Evolutionary conservation across 2,329 filamentous ascomycete genomes (phyloP).

Genomic region (Fusarium sp.): DNA sequence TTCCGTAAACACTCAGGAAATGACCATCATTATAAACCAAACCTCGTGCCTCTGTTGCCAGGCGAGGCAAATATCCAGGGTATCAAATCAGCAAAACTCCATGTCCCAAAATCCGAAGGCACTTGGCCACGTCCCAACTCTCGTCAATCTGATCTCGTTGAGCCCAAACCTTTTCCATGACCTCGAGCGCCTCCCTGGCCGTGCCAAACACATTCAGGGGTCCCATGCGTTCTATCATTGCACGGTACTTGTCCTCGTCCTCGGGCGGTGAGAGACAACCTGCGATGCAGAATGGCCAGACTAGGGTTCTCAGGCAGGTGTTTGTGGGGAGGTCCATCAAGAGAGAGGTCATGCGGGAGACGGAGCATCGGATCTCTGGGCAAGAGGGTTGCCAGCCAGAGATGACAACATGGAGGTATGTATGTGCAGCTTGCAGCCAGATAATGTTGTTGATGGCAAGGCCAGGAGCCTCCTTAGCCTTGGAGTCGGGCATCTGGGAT

Average conservation of each 20-base stretch:
- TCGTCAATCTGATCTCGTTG: slow-evolving; percentile 53
- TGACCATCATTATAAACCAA: background rate
- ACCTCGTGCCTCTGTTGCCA: background rate
- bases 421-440: slow-evolving; percentile 61
- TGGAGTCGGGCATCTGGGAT: slow-evolving; percentile 28
- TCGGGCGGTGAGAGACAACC: slow-evolving; percentile 55
- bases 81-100: slow-evolving; percentile 54
- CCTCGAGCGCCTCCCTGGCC: slow-evolving; percentile 54
- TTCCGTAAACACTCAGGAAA: background rate
- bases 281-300: slow-evolving; percentile 57
- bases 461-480: slow-evolving; percentile 36
- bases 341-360: slow-evolving; percentile 50
- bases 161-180: slow-evolving; percentile 62
- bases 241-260: slow-evolving; percentile 57
- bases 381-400: slow-evolving; percentile 63
- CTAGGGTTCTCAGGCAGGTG: slow-evolving; percentile 51
- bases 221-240: slow-evolving; percentile 55
- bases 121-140: slow-evolving; percentile 58
- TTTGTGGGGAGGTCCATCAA: slow-evolving; percentile 48
- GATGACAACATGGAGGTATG: slow-evolving; percentile 62
- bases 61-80: slow-evolving; percentile 20
- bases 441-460: slow-evolving; percentile 51
- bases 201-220: slow-evolving; percentile 60
- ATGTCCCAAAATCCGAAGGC: slow-evolving; percentile 55
- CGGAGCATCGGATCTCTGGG: slow-evolving; percentile 52